Percentiles rank a stretch among this genome's conserved stretches.
These are phyloP conservation scores for Melanopsichium pennsylvanicum DNA, from an alignment of 1,284 basidiomycete genomes.

Conservation along the genomic window DNA sequence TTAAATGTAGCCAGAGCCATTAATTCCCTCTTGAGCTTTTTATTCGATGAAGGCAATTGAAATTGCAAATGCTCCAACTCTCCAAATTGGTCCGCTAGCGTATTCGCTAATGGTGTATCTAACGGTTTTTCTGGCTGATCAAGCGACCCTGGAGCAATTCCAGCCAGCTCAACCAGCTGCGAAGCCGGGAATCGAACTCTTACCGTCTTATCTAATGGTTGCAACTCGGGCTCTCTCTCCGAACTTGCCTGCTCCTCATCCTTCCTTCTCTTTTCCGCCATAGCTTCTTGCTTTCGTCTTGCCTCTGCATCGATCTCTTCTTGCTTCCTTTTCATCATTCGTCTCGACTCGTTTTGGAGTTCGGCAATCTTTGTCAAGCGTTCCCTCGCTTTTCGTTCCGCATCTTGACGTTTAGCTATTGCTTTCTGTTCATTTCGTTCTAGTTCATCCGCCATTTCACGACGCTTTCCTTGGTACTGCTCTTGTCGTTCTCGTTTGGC, in stretches of 20 bases:
- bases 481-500: slow-evolving; percentile 78
- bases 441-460: slow-evolving; percentile 81
- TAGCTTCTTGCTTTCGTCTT: slow-evolving; percentile 6
- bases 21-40: slow-evolving; percentile 47
- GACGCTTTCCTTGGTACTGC: slow-evolving; percentile 79
- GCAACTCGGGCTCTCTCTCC: slow-evolving; percentile 28
- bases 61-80: slow-evolving; percentile 39
- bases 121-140: slow-evolving; percentile 10
- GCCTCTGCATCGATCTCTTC: slow-evolving; percentile 34
- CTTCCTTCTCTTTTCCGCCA: slow-evolving; percentile 5
- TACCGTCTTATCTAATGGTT: slow-evolving; percentile 50
- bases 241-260: slow-evolving; percentile 27
- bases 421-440: slow-evolving; percentile 80
- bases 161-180: slow-evolving; percentile 32
- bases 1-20: slow-evolving; percentile 52
- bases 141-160: background rate
- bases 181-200: slow-evolving; percentile 53
- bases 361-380: slow-evolving; percentile 23
- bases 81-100: slow-evolving; percentile 43
- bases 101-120: slow-evolving; percentile 37
- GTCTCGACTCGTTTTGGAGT: slow-evolving; percentile 38
- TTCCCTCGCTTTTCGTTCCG: slow-evolving; percentile 45
- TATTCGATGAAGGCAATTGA: slow-evolving; percentile 25
- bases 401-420: slow-evolving; percentile 71
- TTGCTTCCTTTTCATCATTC: slow-evolving; percentile 37